These are phyloP conservation scores for Ottelia alismoides DNA, from an alignment of 106 monocot genomes.

Conservation along the genomic window DNA sequence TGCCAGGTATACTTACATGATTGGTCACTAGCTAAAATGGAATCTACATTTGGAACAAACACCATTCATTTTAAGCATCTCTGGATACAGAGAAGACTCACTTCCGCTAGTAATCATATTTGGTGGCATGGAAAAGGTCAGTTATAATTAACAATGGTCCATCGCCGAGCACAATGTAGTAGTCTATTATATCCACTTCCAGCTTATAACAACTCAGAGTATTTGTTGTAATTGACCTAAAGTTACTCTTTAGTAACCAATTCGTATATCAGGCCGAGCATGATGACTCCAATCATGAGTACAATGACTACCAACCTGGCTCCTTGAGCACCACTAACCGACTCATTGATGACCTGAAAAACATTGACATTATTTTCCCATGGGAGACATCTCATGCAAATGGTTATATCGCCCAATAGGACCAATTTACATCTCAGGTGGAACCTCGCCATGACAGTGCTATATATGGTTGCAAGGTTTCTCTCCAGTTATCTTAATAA, in stretches of 20 bases:
- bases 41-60: slow-evolving; percentile 54
- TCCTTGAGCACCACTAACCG: slow-evolving; percentile 86
- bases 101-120: slow-evolving; percentile 78
- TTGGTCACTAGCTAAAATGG: slow-evolving; percentile 69
- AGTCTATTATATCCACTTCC: not conserved
- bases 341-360: slow-evolving; percentile 65
- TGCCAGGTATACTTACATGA: slow-evolving; percentile 72
- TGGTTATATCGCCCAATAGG: slow-evolving; percentile 97
- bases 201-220: not conserved
- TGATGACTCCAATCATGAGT: slow-evolving; percentile 90
- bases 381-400: slow-evolving; percentile 79
- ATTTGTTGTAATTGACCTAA: not conserved
- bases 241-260: not conserved
- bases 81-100: slow-evolving; percentile 83
- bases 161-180: not conserved
- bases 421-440: slow-evolving; percentile 94
- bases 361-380: slow-evolving; percentile 91
- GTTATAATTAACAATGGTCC: no score
- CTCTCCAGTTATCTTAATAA: not conserved
- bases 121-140: slow-evolving; percentile 98
- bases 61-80: slow-evolving; percentile 67
- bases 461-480: slow-evolving; percentile 94
- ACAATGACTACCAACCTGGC: slow-evolving; percentile 79
- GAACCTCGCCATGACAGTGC: slow-evolving; percentile 69
- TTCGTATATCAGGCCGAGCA: slow-evolving; percentile 90